Evolutionary conservation across 306 rosid species (phyloP), one percentile per base, ranked within the genome.

Genomic region (Begonia masoniana): DNA sequence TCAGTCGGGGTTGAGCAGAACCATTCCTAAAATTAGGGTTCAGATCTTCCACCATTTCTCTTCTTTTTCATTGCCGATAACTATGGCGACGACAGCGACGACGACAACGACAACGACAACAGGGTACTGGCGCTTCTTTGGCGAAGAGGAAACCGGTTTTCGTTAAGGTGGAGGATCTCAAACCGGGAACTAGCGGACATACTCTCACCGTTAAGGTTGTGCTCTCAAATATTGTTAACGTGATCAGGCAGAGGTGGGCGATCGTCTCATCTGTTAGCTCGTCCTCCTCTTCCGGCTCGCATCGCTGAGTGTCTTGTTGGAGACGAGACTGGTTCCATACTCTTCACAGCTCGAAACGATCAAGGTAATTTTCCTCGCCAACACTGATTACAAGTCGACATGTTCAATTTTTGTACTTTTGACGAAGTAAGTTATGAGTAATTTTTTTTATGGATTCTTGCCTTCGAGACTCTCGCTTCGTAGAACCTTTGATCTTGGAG

Each of bases 311-410:
- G 82, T 59, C 47, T 77, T 16, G 64, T 83, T 7, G 94, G 88
- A 2, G 94, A 83, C 10, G 88, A 80, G 68, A 80, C 85, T 0
- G 94, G 82, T 15, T 56, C 76, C 56, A 73, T 83, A 4, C 42
- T 80, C 57, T 83, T 80, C 66, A 83, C 94, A 2, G 94, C 88
- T 58, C 88, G 88, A 50, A 83, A 80, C 26, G 94, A 83, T 7
- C 94, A 83, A 71, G 94, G 88, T 83, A 66, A 66, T 6, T 45
- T 11, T 48, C 1, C 13, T 43, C 47, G 47, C 6, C 1, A 9
- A 43, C 3, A 9, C 13, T 9, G 13, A 9, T 43, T 43, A 43
- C 6, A 43, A 1, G 24, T 21, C 24, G 3, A 21, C 24, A 3
- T 21, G 24, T 21, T 21, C 24, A 21, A 21, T 21, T 21, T 21